Percentiles rank a stretch among this genome's conserved stretches.
Evolutionary conservation across 176 grass and related monocot genomes (phyloP).

Genomic region (Avena insularis): DNA sequence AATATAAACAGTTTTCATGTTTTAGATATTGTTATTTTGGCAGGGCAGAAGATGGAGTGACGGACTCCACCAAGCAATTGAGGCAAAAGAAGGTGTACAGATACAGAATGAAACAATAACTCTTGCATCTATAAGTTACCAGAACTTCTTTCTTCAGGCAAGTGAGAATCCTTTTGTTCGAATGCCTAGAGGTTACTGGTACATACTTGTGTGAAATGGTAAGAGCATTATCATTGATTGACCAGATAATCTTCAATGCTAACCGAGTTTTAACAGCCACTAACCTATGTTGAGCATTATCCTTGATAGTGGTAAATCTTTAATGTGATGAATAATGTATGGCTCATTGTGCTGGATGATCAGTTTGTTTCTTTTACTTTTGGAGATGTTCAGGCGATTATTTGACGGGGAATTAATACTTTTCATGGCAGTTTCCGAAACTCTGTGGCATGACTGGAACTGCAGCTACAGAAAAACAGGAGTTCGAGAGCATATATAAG

Average conservation of each 20-base stretch:
- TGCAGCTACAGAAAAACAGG: constrained; percentile 84
- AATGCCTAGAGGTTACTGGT: constrained; percentile 5
- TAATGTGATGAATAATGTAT: constrained; percentile 22
- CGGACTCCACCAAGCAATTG: constrained; percentile 97
- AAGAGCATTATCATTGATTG: constrained; percentile 2
- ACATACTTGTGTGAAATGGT: constrained; percentile 16
- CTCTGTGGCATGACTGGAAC: constrained; percentile 99
- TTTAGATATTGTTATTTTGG: constrained; percentile 42
- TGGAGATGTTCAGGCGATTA: constrained; percentile 9
- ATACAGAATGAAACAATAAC: constrained; percentile 99
- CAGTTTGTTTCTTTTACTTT: constrained; percentile 28
- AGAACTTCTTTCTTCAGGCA: constrained; percentile 99
- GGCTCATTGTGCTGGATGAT: constrained; percentile 34
- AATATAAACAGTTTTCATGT: not conserved
- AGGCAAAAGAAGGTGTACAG: constrained; percentile 92
- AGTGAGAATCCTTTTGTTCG: constrained; percentile 39
- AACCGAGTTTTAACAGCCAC: constrained; percentile 1
- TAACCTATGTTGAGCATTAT: constrained; percentile 35
- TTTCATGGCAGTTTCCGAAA: constrained; percentile 81
- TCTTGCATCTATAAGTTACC: constrained; percentile 98
- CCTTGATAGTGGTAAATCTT: constrained; percentile 23
- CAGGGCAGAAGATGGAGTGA: constrained; percentile 99
- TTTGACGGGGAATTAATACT: constrained; percentile 32
- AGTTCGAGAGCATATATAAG: constrained; percentile 99
- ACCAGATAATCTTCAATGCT: not conserved